Base-by-base conservation (phyloP, 164 flowering plant species). In the Vitis amurensis region DNA sequence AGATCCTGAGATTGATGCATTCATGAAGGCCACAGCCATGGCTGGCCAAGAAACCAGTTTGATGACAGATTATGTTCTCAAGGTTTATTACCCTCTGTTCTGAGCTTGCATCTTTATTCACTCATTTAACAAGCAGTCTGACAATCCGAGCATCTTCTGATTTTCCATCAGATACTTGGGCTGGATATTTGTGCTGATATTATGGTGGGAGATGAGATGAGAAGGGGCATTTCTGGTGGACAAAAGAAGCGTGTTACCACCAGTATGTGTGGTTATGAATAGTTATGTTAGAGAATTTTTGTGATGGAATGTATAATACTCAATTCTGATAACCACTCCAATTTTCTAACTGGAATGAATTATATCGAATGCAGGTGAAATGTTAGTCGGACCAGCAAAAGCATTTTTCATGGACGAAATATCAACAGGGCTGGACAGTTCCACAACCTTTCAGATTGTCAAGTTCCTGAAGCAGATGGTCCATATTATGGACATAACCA, bases 351-450 rank as follows among this genome's bases (percentile, higher is more conserved):
- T 37, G 44, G 44, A 37, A 81, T 85, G 91, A 88, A 55, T 88
- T 85, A 37, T 73, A 87, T 6, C 7, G 44, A 37, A 37, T 37
- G 44, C 44, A 37, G 44, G 44, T 6, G 44, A 37, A 37, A 37
- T 87, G 88, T 72, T 85, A 70, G 91, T 82, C 17, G 91, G 91
- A 47, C 88, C 88, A 31, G 87, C 91, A 16, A 85, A 81, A 75
- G 87, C 82, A 27, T 78, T 87, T 67, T 83, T 83, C 78, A 87
- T 87, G 91, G 91, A 87, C 71, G 88, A 84, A 73, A 87, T 87
- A 60, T 87, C 91, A 58, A 87, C 87, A 19, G 91, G 91, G 59
- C 77, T 87, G 8, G 91, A 87, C 70, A 87, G 88, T 70, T 83
- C 91, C 16, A 85, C 91, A 14, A 85, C 90, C 51, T 87, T 73